Evolutionary conservation across 768 basidiomycete genomes (phyloP), one percentile per base, ranked within the genome.

Genomic region (Lactarius deliciosus): DNA sequence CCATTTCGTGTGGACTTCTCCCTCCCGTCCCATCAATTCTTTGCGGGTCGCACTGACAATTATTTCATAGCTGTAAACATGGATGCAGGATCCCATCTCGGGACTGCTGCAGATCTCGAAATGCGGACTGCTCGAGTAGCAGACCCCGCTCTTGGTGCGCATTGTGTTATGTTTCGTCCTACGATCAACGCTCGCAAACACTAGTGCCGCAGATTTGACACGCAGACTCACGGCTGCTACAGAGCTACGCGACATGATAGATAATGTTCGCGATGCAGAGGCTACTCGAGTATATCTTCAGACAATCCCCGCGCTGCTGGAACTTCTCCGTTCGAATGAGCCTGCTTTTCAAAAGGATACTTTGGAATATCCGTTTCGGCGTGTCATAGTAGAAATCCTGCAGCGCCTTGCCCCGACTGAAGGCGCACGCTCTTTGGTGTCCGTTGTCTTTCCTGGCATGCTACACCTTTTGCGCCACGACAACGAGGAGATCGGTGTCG

Each of bases 401-500:
- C 91, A 95, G 77, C 89, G 95, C 50, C 82, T 98, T 15, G 92
- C 94, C 0, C 83, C 88, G 47, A 85, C 85, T 61, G 97, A 98
- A 62, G 79, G 83, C n/a, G 80, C 95, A 25, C 85, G 90, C 47
- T 81, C 83, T 60, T 88, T 91, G 69, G 82, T 86, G 20, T 78
- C 82, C 16, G 75, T 82, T 2, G 84, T 98, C 55, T 90, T 91
- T 75, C 82, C 81, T 63, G 88, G 93, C 61, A 87, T 97, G 86
- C 82, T 98, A 43, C 83, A 92, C 68, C 81, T 94, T 61, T 82
- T 98, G 36, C 88, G 90, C 30, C 80, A 85, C 70, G 97, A 99
- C 79, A 98, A 97, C 75, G 97, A 99, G 77, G 97, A 99, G 75
- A 96, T 95, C 73, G 97, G 92, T 2, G 83, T 90, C 38, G 83